Evolutionary conservation across 2,329 filamentous ascomycete species (phyloP).

Genomic region (Thielaviopsis musarum): DNA sequence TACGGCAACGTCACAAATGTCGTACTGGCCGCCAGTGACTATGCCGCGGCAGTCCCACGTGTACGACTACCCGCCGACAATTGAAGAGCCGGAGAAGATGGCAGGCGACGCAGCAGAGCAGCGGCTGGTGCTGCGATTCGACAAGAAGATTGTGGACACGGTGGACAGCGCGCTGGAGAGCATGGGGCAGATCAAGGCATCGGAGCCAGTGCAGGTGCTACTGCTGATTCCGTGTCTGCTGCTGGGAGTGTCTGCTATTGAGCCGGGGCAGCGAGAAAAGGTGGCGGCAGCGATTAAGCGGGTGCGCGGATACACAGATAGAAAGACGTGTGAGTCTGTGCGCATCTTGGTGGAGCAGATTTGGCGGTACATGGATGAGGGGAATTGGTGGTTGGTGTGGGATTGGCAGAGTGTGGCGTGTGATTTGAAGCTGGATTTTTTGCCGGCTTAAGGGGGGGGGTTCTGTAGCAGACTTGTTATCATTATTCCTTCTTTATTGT

Average conservation of each 20-base stretch:
- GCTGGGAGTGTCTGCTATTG: conserved; percentile 43
- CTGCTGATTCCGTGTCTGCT: conserved; percentile 43
- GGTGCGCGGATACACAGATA: conserved; percentile 40
- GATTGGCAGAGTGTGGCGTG: conserved; percentile 45
- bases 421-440: conserved; percentile 37
- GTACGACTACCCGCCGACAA: not conserved
- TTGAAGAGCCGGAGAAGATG: not conserved
- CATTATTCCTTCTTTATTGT: not conserved
- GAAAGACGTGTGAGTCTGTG: conserved; percentile 40
- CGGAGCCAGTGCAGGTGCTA: conserved; percentile 41
- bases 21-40: not conserved
- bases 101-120: not conserved
- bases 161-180: conserved; percentile 40
- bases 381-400: conserved; percentile 42
- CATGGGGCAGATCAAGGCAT: conserved; percentile 36
- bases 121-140: not conserved
- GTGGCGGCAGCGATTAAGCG: conserved; percentile 32
- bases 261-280: conserved; percentile 32
- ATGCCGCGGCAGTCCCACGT: not conserved
- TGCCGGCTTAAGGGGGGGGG: conserved; percentile 25
- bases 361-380: conserved; percentile 41
- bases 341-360: conserved; percentile 38
- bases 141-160: conserved; percentile 26
- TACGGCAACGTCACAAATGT: not conserved
- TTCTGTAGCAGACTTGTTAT: not conserved